Conservation (phyloP, 805 yeast genomes). For the Ogataea corticis region DNA sequence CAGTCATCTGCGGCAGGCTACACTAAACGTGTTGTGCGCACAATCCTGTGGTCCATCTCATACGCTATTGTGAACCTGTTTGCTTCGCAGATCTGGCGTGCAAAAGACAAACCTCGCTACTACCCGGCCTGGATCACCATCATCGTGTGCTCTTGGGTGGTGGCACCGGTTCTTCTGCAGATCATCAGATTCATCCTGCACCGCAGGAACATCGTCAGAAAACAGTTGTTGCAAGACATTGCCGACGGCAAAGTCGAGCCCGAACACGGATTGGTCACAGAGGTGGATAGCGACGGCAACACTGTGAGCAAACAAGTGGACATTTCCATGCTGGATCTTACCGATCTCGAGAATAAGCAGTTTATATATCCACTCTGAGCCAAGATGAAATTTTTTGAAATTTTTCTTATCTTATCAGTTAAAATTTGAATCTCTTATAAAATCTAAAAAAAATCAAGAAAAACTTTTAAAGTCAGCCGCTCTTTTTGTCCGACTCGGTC, state of each 20-base stretch:
- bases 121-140: constrained; percentile 54
- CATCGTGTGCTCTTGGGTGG: constrained; percentile 48
- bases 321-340: constrained; percentile 48
- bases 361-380: constrained; percentile 49
- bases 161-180: constrained; percentile 45
- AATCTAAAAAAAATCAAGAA: no score
- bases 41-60: constrained; percentile 44
- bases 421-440: background rate
- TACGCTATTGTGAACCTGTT: constrained; percentile 51
- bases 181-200: constrained; percentile 45
- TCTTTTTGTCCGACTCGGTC: constrained; percentile 3
- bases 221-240: constrained; percentile 4
- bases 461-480: background rate
- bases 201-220: constrained; percentile 43
- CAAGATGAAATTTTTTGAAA: no score
- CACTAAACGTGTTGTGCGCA: constrained; percentile 51
- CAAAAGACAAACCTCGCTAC: constrained; percentile 46
- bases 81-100: constrained; percentile 57
- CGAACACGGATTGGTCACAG: constrained; percentile 30
- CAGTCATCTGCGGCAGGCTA: constrained; percentile 42
- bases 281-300: constrained; percentile 18
- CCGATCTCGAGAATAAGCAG: constrained; percentile 49
- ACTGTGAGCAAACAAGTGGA: constrained; percentile 33
- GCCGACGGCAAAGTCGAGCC: constrained; percentile 20
- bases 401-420: no score